phyloP scores from a whole-genome alignment of 495 filamentous ascomycete genomes.

The Daldinia childiae region DNA sequence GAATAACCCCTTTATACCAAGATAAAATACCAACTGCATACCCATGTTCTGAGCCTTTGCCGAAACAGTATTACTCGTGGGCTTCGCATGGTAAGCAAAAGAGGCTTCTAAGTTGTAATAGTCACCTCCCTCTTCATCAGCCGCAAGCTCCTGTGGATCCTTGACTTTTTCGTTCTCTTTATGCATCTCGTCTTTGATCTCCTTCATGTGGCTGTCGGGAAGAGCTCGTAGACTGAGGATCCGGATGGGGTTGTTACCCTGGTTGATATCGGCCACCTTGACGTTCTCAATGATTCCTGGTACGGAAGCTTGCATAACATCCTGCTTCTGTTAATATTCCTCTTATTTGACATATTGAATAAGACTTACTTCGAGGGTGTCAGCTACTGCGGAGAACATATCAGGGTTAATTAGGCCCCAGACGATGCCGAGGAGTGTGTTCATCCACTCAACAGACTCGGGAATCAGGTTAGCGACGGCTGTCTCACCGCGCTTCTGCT shows the following conservation, averaged over 20 bases:
- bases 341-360: background rate
- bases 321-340: slow-evolving; percentile 61
- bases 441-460: slow-evolving; percentile 93
- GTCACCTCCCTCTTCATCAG: slow-evolving; percentile 89
- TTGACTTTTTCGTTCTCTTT: slow-evolving; percentile 80
- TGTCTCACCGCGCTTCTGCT: slow-evolving; percentile 82
- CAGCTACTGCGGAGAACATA: slow-evolving; percentile 76
- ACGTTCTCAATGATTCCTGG: slow-evolving; percentile 92
- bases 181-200: slow-evolving; percentile 81
- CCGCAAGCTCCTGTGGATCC: slow-evolving; percentile 87
- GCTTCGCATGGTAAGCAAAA: slow-evolving; percentile 90
- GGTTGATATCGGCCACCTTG: slow-evolving; percentile 93
- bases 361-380: slow-evolving; percentile 54
- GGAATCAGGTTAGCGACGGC: slow-evolving; percentile 87
- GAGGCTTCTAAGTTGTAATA: slow-evolving; percentile 96
- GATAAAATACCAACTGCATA: slow-evolving; percentile 90
- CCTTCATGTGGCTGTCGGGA: slow-evolving; percentile 80
- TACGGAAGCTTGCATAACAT: slow-evolving; percentile 95
- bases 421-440: slow-evolving; percentile 78
- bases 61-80: slow-evolving; percentile 70
- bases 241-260: slow-evolving; percentile 87
- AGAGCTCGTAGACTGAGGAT: slow-evolving; percentile 90
- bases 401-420: slow-evolving; percentile 95
- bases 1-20: slow-evolving; percentile 85
- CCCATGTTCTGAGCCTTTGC: slow-evolving; percentile 94